Conservation (phyloP, 2,329 filamentous ascomycete species). For the Xylariaceae sp. region DNA sequence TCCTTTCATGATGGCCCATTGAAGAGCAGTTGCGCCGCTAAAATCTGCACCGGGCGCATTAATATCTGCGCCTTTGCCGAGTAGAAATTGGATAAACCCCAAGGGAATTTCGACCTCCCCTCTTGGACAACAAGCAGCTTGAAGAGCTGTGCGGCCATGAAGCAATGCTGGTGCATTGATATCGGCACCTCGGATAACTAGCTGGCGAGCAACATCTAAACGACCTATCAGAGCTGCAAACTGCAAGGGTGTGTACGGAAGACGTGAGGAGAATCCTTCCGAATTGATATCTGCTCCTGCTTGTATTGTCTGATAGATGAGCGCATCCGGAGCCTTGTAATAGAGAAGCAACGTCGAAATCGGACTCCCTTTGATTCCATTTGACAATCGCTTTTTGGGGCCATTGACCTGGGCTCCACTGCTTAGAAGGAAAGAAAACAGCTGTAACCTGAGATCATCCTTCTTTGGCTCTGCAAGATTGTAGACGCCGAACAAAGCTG, state of each 20-base stretch:
- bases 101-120: neutral
- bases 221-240: neutral
- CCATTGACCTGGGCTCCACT: no score
- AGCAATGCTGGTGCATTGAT: neutral
- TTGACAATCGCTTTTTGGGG: no score
- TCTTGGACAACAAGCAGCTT: neutral
- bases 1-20: neutral
- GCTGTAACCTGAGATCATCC: neutral
- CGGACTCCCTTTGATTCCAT: neutral
- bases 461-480: no score
- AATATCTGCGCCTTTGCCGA: neutral
- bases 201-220: neutral
- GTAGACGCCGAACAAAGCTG: neutral
- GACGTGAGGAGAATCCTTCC: no score
- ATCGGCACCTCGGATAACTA: neutral
- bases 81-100: neutral
- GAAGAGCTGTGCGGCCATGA: neutral
- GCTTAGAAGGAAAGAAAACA: neutral
- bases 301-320: neutral
- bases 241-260: slow-evolving; percentile 5
- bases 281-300: neutral
- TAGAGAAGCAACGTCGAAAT: neutral
- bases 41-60: neutral
- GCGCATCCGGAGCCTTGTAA: neutral
- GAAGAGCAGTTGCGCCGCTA: neutral